These are phyloP conservation scores for Gyrodon lividus DNA, from an alignment of 768 basidiomycete species.

Conservation along the genomic window DNA sequence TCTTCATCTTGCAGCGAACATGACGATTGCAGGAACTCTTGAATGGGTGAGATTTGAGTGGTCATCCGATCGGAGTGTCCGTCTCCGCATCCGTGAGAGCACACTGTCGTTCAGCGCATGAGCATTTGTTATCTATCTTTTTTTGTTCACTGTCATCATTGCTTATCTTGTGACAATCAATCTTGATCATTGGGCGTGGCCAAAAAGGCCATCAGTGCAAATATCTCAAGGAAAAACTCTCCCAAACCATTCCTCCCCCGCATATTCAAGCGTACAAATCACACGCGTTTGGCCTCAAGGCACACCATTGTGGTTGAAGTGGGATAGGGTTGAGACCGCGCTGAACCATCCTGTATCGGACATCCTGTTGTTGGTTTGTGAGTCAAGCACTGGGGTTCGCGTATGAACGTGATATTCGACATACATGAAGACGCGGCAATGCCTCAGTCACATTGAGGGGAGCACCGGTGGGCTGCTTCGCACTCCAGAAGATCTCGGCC, in stretches of 20 bases:
- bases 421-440: slow-evolving; percentile 47
- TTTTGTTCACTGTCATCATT: not conserved
- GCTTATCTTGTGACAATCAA: not conserved
- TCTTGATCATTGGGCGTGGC: not conserved
- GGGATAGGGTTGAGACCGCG: slow-evolving; percentile 46
- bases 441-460: slow-evolving; percentile 38
- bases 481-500: slow-evolving; percentile 58
- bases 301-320: slow-evolving; percentile 61
- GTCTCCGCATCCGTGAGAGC: slow-evolving; percentile 78
- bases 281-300: slow-evolving; percentile 46
- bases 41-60: slow-evolving; percentile 81
- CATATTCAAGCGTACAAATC: slow-evolving; percentile 29
- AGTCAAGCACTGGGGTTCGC: not conserved
- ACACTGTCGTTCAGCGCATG: slow-evolving; percentile 84
- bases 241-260: not conserved
- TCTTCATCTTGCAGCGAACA: slow-evolving; percentile 38
- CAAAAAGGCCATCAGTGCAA: not conserved
- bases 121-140: slow-evolving; percentile 5
- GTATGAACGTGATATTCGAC: not conserved
- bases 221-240: not conserved
- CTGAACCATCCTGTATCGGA: slow-evolving; percentile 47
- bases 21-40: slow-evolving; percentile 63
- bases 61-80: slow-evolving; percentile 79
- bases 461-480: slow-evolving; percentile 33
- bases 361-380: slow-evolving; percentile 33